Percentiles rank a stretch among this genome's conserved stretches.
phyloP scores from a whole-genome alignment of 2,329 filamentous ascomycete genomes.

The Orbilia ellipsospora region DNA sequence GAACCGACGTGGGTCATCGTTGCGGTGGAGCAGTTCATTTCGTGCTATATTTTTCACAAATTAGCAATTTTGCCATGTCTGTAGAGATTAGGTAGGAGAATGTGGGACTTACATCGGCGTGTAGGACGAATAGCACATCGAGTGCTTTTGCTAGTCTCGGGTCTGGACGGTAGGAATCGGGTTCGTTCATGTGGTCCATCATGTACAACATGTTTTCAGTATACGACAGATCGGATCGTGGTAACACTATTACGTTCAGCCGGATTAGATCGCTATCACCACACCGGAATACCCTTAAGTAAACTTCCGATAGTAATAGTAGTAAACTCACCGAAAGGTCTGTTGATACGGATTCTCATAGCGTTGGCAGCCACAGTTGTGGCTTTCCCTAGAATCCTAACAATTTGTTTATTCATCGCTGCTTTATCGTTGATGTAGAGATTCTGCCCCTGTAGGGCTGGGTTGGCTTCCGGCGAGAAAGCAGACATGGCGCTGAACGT shows the following conservation, averaged over 20 bases:
- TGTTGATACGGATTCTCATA: constrained; percentile 68
- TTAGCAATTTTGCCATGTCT: background rate
- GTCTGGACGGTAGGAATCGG: constrained; percentile 66
- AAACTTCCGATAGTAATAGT: background rate
- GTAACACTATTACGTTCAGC: constrained; percentile 13
- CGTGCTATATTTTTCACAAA: constrained; percentile 63
- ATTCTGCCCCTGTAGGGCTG: constrained; percentile 67
- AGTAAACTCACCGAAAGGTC: constrained; percentile 65
- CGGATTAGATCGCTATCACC: background rate
- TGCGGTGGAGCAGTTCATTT: constrained; percentile 70
- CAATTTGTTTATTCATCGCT: constrained; percentile 67
- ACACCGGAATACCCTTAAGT: background rate
- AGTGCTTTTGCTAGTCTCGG: constrained; percentile 67
- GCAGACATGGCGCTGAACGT: constrained; percentile 67
- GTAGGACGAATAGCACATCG: constrained; percentile 69
- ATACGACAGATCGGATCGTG: constrained; percentile 61
- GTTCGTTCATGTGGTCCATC: constrained; percentile 66
- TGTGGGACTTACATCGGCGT: constrained; percentile 64
- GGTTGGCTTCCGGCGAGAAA: constrained; percentile 67
- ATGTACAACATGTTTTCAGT: constrained; percentile 70
- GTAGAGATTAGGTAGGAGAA: no score
- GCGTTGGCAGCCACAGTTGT: constrained; percentile 67
- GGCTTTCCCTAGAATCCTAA: constrained; percentile 68
- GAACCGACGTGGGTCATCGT: constrained; percentile 70
- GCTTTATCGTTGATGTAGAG: constrained; percentile 66